phyloP scores from a whole-genome alignment of 2,329 filamentous ascomycete genomes.

The Ophiostoma perfectum region DNA sequence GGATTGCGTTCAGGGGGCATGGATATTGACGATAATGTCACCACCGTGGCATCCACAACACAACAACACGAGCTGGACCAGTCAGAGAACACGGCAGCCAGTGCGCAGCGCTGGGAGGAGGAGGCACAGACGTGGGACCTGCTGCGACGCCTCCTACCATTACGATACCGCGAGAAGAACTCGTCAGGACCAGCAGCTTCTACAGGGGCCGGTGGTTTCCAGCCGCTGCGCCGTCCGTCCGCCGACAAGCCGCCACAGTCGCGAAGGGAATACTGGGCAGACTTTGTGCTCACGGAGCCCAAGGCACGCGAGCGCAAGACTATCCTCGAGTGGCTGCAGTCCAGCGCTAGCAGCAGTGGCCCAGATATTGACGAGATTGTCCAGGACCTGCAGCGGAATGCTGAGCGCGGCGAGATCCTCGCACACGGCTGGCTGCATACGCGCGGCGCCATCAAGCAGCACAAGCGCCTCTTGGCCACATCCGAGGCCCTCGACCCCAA shows the following conservation, averaged over 20 bases:
- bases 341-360: conserved; percentile 63
- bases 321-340: conserved; percentile 81
- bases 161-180: conserved; percentile 53
- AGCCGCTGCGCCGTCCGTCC: conserved; percentile 19
- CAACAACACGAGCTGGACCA: neutral
- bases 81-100: conserved; percentile 31
- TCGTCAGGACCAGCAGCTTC: conserved; percentile 28
- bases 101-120: conserved; percentile 63
- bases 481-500: conserved; percentile 60
- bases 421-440: conserved; percentile 91
- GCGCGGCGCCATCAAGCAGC: conserved; percentile 79
- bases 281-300: conserved; percentile 68
- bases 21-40: conserved; percentile 49
- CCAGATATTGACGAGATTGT: conserved; percentile 72
- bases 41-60: conserved; percentile 29
- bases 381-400: conserved; percentile 66
- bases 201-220: neutral
- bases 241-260: conserved; percentile 29
- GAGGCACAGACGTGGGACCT: conserved; percentile 92
- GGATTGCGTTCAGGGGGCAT: conserved; percentile 38
- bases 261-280: conserved; percentile 51
- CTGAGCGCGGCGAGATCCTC: conserved; percentile 75
- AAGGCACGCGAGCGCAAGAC: conserved; percentile 71
- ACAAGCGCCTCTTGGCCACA: conserved; percentile 72
- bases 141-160: conserved; percentile 65